A percentile compares a stretch with the other conserved stretches of the same genome.
Conservation (phyloP, 331 rosid species). For the Telfairia occidentalis region DNA sequence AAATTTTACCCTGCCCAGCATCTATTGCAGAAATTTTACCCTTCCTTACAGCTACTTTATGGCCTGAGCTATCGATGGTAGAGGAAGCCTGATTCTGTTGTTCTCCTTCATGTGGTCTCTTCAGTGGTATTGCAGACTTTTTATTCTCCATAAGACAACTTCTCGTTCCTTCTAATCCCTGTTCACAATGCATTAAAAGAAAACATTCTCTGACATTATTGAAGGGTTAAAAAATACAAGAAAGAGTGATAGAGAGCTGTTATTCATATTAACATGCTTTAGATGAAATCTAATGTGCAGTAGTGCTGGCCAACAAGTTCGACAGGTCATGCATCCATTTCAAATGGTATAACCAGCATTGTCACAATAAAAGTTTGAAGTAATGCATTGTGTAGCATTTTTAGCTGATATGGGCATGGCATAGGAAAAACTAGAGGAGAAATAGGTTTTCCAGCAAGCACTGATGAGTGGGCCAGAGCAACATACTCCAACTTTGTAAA, state of each 20-base stretch:
- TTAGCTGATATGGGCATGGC: not conserved
- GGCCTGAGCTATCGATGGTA: not conserved
- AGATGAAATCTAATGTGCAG: constrained; percentile 12
- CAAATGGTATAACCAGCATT: not conserved
- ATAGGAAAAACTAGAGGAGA: no score
- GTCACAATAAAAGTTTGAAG: not conserved
- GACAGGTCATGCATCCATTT: not conserved
- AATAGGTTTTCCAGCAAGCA: not conserved
- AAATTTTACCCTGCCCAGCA: not conserved
- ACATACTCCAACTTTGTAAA: not conserved
- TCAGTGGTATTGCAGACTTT: not conserved
- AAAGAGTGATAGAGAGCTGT: not conserved
- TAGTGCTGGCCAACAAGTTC: not conserved
- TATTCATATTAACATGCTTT: not conserved
- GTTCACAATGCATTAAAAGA: not conserved
- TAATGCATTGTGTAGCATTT: not conserved
- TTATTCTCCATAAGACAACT: not conserved
- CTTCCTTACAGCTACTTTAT: not conserved
- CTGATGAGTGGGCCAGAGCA: not conserved
- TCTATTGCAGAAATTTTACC: not conserved
- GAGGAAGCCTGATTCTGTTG: not conserved
- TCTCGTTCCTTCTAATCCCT: not conserved
- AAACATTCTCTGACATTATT: not conserved
- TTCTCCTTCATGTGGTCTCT: constrained; percentile 7
- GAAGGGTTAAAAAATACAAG: not conserved